phyloP scores from a whole-genome alignment of 345 rosid species.

The Eucalyptus lansdowneana region DNA sequence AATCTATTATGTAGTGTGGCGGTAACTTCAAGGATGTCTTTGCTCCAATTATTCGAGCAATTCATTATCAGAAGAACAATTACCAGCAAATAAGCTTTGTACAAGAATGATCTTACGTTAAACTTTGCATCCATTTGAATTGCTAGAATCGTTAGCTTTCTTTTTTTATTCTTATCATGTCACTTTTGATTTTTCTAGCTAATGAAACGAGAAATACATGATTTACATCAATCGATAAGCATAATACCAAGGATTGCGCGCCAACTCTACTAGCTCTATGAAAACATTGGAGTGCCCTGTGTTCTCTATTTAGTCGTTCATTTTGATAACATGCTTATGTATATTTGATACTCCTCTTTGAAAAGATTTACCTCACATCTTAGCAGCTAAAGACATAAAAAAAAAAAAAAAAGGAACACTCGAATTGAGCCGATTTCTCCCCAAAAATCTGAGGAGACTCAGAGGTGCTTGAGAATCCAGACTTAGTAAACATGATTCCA shows the following conservation, averaged over 20 bases:
- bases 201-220: not conserved
- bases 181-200: not conserved
- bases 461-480: not conserved
- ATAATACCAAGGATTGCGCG: fast-evolving
- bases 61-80: too few species aligned
- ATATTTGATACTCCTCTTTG: not conserved
- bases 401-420: not conserved
- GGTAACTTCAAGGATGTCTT: not conserved
- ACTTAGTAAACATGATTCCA: too few species aligned
- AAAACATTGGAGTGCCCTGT: not conserved
- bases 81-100: not conserved
- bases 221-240: fast-evolving
- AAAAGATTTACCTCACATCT: not conserved
- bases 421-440: too few species aligned
- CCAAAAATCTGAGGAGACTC: not conserved
- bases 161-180: not conserved
- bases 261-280: not conserved
- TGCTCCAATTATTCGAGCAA: not conserved
- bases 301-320: not conserved
- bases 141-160: not conserved
- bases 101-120: not conserved
- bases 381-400: fast-evolving
- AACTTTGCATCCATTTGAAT: not conserved
- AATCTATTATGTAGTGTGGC: not conserved
- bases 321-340: not conserved